A percentile compares a stretch with the other conserved stretches of the same genome.
Evolutionary conservation across 345 rosid species (phyloP).

Genomic region (Salix udensis): DNA sequence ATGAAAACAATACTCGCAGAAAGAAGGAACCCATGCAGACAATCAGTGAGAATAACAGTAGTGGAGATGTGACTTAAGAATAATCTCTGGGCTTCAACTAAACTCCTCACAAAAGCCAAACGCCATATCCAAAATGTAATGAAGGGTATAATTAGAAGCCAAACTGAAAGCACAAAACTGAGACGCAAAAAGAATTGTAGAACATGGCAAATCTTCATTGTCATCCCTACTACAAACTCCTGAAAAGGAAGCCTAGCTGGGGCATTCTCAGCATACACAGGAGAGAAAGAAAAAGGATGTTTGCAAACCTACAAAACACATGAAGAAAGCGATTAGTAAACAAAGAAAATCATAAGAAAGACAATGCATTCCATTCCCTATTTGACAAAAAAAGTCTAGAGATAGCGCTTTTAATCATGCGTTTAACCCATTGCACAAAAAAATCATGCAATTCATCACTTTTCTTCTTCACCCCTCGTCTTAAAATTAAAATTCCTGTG

Average conservation of each 20-base stretch:
- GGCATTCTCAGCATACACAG: conserved; percentile 94
- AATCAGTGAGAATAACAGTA: conserved; percentile 83
- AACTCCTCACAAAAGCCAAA: conserved; percentile 85
- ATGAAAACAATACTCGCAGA: conserved; percentile 97
- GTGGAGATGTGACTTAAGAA: conserved; percentile 88
- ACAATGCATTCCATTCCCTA: background rate
- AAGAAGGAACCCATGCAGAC: conserved; percentile 95
- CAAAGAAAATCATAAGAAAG: background rate
- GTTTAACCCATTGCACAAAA: background rate
- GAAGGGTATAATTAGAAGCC: conserved; percentile 95
- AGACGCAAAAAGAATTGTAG: conserved; percentile 88
- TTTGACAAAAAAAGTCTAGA: background rate
- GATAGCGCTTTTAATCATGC: background rate
- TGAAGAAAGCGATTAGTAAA: background rate
- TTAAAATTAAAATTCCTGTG: background rate
- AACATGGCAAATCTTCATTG: conserved; percentile 91
- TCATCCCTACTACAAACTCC: conserved; percentile 95
- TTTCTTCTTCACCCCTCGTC: background rate
- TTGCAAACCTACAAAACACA: conserved; percentile 71
- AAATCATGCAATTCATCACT: conserved; percentile 3
- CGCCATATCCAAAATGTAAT: conserved; percentile 98
- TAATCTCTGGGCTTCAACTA: conserved; percentile 88
- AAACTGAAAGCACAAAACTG: conserved; percentile 88
- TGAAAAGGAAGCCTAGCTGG: conserved; percentile 97
- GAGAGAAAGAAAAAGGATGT: conserved; percentile 93